Evolutionary conservation across 371 early-diverging fungal genomes (phyloP).

Genomic region (Mortierella sp.): DNA sequence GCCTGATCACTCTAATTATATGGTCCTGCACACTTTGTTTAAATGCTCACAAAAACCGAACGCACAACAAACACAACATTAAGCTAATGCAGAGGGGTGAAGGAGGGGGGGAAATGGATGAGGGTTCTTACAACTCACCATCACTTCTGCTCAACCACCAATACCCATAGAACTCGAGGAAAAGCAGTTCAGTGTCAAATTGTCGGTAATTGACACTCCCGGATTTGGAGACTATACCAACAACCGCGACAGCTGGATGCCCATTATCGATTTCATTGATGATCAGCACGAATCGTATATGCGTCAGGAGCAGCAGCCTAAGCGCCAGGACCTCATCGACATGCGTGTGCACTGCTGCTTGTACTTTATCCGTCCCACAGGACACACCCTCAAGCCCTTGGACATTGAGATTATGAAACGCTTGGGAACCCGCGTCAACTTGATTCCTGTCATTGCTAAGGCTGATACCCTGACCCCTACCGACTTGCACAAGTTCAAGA

Average conservation of each 20-base stretch:
- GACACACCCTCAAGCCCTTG: constrained; percentile 83
- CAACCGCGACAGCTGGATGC: constrained; percentile 93
- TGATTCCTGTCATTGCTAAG: constrained; percentile 95
- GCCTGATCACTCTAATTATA: constrained; percentile 12
- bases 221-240: constrained; percentile 94
- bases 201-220: constrained; percentile 91
- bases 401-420: constrained; percentile 93
- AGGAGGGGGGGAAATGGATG: too few species aligned
- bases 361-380: constrained; percentile 92
- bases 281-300: constrained; percentile 95
- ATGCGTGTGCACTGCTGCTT: constrained; percentile 91
- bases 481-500: constrained; percentile 86
- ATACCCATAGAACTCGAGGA: constrained; percentile 86
- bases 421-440: constrained; percentile 84
- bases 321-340: constrained; percentile 86
- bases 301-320: constrained; percentile 83
- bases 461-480: constrained; percentile 91
- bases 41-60: constrained; percentile 26
- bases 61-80: constrained; percentile 9
- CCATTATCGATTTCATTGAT: constrained; percentile 96
- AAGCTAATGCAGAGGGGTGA: background rate
- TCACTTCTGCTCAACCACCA: background rate
- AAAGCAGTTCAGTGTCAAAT: constrained; percentile 93
- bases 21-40: constrained; percentile 9
- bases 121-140: too few species aligned